Conservation (phyloP, 2,329 filamentous ascomycete genomes). For the Arthrobotrys conoides region DNA sequence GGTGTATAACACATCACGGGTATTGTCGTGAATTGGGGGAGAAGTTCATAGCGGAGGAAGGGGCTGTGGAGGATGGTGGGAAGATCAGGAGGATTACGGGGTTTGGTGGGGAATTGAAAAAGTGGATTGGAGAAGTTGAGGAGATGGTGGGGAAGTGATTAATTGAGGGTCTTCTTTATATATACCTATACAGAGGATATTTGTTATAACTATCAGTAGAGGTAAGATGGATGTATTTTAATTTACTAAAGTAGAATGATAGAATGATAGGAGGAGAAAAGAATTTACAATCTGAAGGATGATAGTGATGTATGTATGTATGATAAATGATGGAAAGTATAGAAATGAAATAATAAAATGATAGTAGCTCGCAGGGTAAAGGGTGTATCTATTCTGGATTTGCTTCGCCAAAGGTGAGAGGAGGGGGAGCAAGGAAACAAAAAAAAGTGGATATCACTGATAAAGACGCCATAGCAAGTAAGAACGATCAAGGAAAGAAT, state of each 20-base stretch:
- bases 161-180: not conserved
- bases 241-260: not conserved
- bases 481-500: not conserved
- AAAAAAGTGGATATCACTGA: constrained; percentile 40
- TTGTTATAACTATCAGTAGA: too few species aligned
- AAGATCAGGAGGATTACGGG: constrained; percentile 45
- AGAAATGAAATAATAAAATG: constrained; percentile 2
- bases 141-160: constrained; percentile 3
- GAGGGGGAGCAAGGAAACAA: not conserved
- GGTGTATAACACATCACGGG: constrained; percentile 43
- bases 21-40: constrained; percentile 26
- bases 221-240: not conserved
- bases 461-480: constrained; percentile 27
- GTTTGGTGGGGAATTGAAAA: constrained; percentile 35
- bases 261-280: not conserved
- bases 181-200: too few species aligned
- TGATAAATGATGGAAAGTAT: not conserved
- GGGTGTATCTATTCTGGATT: constrained; percentile 36
- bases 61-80: constrained; percentile 36
- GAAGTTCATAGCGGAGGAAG: constrained; percentile 27
- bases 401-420: constrained; percentile 18
- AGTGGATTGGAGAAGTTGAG: constrained; percentile 36
- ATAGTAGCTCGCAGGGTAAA: not conserved
- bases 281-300: constrained; percentile 24
- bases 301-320: not conserved